A percentile compares a stretch with the other conserved stretches of the same genome.
Conservation (phyloP, 2,329 filamentous ascomycete species). For the Sordariomycetes sp. region DNA sequence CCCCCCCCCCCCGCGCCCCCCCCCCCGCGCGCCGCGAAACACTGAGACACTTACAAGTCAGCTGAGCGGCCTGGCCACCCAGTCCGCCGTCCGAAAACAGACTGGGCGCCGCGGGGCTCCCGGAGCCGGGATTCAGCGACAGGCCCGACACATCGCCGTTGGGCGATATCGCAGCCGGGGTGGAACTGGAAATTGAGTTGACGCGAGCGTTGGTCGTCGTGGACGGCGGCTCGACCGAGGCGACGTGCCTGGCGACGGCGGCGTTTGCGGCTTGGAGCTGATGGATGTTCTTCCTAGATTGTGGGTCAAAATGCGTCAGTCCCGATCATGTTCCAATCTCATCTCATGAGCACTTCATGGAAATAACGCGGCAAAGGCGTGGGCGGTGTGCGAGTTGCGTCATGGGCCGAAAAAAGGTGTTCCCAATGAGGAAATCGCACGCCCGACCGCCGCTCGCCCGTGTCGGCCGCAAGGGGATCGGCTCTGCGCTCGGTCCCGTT, state of each 20-base stretch:
- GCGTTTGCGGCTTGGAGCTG: conserved; percentile 18
- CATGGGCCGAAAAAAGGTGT: not conserved
- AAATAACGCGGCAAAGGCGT: not conserved
- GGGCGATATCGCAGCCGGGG: not conserved
- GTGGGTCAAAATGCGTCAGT: not conserved
- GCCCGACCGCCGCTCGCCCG: not conserved
- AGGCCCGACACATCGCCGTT: not conserved
- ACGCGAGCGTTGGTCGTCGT: conserved; percentile 17
- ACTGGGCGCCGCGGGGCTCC: conserved; percentile 16
- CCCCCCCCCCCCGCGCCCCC: too few species aligned
- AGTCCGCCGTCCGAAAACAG: conserved; percentile 9
- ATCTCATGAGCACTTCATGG: not conserved
- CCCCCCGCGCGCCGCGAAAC: too few species aligned
- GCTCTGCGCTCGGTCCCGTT: not conserved
- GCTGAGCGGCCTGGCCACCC: conserved; percentile 31
- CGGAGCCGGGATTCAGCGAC: conserved; percentile 12
- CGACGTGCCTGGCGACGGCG: conserved; percentile 10
- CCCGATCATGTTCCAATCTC: not conserved
- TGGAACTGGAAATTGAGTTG: conserved; percentile 4
- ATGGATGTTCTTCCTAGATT: conserved; percentile 26
- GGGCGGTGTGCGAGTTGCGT: not conserved
- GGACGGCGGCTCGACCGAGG: conserved; percentile 29
- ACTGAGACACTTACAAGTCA: conserved; percentile 28
- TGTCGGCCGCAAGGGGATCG: not conserved
- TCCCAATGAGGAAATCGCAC: not conserved